Evolutionary conservation across 2,329 filamentous ascomycete genomes (phyloP).

Genomic region (Chaetomiaceae sp.): DNA sequence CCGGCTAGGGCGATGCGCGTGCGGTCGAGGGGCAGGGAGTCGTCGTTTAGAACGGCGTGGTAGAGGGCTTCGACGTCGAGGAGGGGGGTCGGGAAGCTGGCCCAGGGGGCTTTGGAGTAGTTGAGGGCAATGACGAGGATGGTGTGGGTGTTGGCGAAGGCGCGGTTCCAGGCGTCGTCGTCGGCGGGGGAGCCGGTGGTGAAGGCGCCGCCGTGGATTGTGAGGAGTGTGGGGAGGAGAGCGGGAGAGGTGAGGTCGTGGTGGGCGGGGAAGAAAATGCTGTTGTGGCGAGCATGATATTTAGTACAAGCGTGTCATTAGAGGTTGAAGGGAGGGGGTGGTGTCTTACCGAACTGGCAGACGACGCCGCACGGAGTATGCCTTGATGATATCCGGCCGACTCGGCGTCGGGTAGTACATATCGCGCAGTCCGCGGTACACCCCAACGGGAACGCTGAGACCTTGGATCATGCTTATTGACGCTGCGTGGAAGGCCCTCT

Average conservation of each 20-base stretch:
- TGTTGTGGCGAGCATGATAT: conserved; percentile 1
- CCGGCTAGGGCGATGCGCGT: conserved; percentile 37
- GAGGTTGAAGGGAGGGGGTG: not conserved
- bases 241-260: conserved; percentile 28
- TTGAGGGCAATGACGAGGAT: conserved; percentile 42
- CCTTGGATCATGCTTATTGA: too few species aligned
- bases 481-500: too few species aligned
- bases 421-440: too few species aligned
- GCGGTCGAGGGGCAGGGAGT: conserved; percentile 40
- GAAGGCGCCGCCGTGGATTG: conserved; percentile 48
- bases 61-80: conserved; percentile 42
- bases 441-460: too few species aligned
- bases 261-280: conserved; percentile 37
- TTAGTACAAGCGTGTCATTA: not conserved
- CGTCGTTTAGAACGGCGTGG: conserved; percentile 38
- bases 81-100: conserved; percentile 40
- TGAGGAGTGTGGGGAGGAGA: conserved; percentile 39
- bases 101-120: conserved; percentile 42
- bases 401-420: conserved; percentile 25
- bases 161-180: conserved; percentile 42
- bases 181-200: too few species aligned
- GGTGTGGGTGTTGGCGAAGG: conserved; percentile 35
- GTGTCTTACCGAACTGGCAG: conserved; percentile 30
- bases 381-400: conserved; percentile 30
- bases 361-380: conserved; percentile 28